These are phyloP conservation scores for Physcia stellaris DNA, from an alignment of 495 filamentous ascomycete genomes.

Conservation along the genomic window DNA sequence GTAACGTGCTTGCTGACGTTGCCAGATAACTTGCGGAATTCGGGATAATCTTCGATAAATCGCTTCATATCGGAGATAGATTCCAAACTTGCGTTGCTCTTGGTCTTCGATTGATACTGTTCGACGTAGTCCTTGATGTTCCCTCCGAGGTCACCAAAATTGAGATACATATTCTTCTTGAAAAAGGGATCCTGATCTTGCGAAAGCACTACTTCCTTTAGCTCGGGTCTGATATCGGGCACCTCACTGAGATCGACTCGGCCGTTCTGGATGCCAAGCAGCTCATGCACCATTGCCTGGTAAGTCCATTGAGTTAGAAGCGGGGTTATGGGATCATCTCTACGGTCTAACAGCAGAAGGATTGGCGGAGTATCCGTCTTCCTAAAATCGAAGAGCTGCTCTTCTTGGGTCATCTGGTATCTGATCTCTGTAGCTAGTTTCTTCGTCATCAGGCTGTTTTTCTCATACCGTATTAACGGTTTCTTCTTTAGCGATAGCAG, in stretches of 20 bases:
- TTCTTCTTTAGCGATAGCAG: conserved; percentile 88
- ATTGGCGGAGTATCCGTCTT: conserved; percentile 92
- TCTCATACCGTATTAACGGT: conserved; percentile 86
- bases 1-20: conserved; percentile 99
- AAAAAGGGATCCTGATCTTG: conserved; percentile 99
- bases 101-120: conserved; percentile 90
- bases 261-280: conserved; percentile 86
- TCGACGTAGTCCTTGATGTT: conserved; percentile 99
- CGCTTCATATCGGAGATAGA: conserved; percentile 98
- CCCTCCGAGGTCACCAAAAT: conserved; percentile 91
- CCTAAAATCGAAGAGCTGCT: conserved; percentile 93
- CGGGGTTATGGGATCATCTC: conserved; percentile 94
- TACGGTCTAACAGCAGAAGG: conserved; percentile 75
- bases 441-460: conserved; percentile 77
- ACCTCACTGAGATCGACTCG: conserved; percentile 77
- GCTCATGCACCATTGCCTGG: conserved; percentile 96
- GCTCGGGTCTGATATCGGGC: conserved; percentile 77
- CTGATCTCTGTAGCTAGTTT: conserved; percentile 86
- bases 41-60: conserved; percentile 96
- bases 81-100: conserved; percentile 86
- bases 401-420: conserved; percentile 89
- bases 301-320: conserved; percentile 97
- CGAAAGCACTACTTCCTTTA: conserved; percentile 89
- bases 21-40: conserved; percentile 90
- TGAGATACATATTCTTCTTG: conserved; percentile 99